Conservation (phyloP, 2,329 filamentous ascomycete species). For the Atkinsonella hypoxylon region DNA sequence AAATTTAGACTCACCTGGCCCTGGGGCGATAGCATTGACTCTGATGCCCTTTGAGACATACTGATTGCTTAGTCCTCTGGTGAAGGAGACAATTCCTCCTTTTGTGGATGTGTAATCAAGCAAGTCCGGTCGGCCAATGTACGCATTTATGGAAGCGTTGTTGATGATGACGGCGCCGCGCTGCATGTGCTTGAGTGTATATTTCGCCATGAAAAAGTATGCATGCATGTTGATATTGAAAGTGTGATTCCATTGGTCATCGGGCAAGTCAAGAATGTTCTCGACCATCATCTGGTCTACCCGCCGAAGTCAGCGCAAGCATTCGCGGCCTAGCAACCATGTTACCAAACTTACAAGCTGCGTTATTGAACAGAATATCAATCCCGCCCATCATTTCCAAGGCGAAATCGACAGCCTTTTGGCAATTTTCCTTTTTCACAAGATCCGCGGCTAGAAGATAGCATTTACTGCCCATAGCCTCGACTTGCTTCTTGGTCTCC, state of each 20-base stretch:
- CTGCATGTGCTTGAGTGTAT: conserved; percentile 62
- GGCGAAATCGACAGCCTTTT: conserved; percentile 53
- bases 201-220: conserved; percentile 72
- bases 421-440: conserved; percentile 53
- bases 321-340: background rate
- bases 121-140: conserved; percentile 67
- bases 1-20: conserved; percentile 32
- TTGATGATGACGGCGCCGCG: conserved; percentile 71
- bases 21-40: conserved; percentile 66
- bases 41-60: conserved; percentile 59
- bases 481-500: conserved; percentile 59
- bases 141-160: conserved; percentile 74
- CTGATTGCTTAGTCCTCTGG: conserved; percentile 65
- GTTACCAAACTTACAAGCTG: conserved; percentile 39
- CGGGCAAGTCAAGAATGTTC: conserved; percentile 57
- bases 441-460: conserved; percentile 54
- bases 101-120: conserved; percentile 75
- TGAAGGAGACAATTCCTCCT: conserved; percentile 70
- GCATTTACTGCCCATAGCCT: conserved; percentile 54
- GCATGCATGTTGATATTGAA: conserved; percentile 78
- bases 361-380: conserved; percentile 66
- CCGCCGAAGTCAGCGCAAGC: background rate
- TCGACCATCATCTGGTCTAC: conserved; percentile 46
- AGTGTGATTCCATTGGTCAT: conserved; percentile 69
- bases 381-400: conserved; percentile 54